Conservation (phyloP, 2,329 filamentous ascomycete genomes). For the Blastomyces parvus region DNA sequence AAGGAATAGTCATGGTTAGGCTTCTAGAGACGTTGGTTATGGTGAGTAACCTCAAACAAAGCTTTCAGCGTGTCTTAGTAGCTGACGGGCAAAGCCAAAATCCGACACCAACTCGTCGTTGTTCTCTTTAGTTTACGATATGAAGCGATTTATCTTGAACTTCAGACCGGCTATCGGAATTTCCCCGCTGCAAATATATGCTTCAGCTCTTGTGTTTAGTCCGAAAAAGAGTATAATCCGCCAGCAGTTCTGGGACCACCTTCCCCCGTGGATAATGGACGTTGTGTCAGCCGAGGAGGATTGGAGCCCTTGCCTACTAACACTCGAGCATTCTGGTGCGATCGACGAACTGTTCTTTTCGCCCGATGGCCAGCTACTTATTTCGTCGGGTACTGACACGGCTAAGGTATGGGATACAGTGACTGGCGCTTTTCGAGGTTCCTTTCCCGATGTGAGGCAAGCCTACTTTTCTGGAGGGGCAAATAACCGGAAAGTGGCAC, state of each 20-base stretch:
- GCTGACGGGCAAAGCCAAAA: neutral
- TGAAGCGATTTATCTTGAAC: neutral
- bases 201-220: neutral
- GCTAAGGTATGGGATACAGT: neutral
- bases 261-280: neutral
- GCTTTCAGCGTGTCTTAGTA: neutral
- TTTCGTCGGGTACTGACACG: neutral
- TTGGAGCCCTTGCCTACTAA: neutral
- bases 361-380: neutral
- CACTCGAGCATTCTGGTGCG: neutral
- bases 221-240: neutral
- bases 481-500: neutral
- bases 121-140: neutral
- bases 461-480: neutral
- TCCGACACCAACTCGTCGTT: neutral
- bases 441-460: neutral
- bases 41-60: neutral
- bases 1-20: neutral
- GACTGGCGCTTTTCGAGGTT: neutral
- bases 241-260: neutral
- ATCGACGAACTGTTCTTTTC: neutral
- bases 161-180: neutral
- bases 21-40: neutral
- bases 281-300: neutral
- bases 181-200: slow-evolving; percentile 2